Percentiles rank a stretch among this genome's conserved stretches.
phyloP scores from a whole-genome alignment of 225 moss, liverwort and hornwort genomes.

The Asterella californica region DNA sequence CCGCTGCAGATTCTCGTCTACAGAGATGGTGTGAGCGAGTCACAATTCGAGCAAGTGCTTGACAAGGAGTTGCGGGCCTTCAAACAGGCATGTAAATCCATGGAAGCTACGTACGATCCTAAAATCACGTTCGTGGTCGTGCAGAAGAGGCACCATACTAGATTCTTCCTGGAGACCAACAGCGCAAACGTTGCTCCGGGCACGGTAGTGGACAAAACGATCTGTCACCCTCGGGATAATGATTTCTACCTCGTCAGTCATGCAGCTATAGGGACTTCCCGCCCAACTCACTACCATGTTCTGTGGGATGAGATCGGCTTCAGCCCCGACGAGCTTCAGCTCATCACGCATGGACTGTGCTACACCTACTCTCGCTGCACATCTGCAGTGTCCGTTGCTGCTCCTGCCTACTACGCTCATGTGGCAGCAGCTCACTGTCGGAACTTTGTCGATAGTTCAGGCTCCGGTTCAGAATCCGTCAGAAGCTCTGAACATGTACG shows the following conservation, averaged over 20 bases:
- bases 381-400: conserved; percentile 74
- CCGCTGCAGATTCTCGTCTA: conserved; percentile 78
- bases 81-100: conserved; percentile 54
- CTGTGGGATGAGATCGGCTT: conserved; percentile 74
- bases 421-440: conserved; percentile 74
- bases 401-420: conserved; percentile 89
- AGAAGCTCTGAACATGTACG: not conserved
- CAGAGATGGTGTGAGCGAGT: conserved; percentile 74
- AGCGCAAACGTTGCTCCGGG: conserved; percentile 64
- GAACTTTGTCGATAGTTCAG: conserved; percentile 52
- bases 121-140: conserved; percentile 74
- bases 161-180: conserved; percentile 56
- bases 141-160: conserved; percentile 88
- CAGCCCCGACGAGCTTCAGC: conserved; percentile 67
- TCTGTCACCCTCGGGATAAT: conserved; percentile 69
- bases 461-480: conserved; percentile 58
- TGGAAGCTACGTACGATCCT: conserved; percentile 61
- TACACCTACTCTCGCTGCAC: conserved; percentile 89
- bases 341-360: conserved; percentile 72
- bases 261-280: conserved; percentile 72
- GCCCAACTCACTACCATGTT: conserved; percentile 89
- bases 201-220: conserved; percentile 75
- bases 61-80: conserved; percentile 67
- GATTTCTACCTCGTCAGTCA: conserved; percentile 86
- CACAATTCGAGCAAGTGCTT: conserved; percentile 80